phyloP scores from a whole-genome alignment of 805 yeast species.

The Wickerhamomyces tratensis region DNA sequence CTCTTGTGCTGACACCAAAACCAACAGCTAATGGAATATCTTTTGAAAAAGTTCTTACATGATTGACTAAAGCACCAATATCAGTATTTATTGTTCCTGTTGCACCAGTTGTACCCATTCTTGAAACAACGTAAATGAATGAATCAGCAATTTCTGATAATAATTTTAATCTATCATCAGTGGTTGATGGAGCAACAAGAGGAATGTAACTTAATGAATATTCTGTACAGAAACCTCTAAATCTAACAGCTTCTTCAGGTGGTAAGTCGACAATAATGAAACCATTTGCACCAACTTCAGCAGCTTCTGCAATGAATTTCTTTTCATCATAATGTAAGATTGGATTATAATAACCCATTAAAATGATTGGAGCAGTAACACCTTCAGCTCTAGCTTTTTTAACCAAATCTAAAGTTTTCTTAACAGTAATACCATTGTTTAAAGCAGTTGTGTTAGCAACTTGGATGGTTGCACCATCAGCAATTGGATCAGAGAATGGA shows the following conservation, averaged over 20 bases:
- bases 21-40: constrained; percentile 90
- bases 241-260: constrained; percentile 91
- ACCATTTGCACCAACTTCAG: constrained; percentile 88
- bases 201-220: constrained; percentile 82
- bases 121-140: constrained; percentile 90
- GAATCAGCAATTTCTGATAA: constrained; percentile 87
- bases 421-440: constrained; percentile 70
- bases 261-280: constrained; percentile 93
- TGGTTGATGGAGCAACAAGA: constrained; percentile 92
- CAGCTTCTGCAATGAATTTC: constrained; percentile 67
- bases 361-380: constrained; percentile 76
- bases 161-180: constrained; percentile 75
- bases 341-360: constrained; percentile 99
- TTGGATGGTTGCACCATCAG: constrained; percentile 97
- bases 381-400: constrained; percentile 71
- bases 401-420: constrained; percentile 61
- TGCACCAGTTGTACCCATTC: constrained; percentile 98
- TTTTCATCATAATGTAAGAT: constrained; percentile 84
- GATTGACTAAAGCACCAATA: constrained; percentile 56
- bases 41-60: constrained; percentile 69
- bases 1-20: constrained; percentile 92
- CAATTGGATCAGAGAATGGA: constrained; percentile 97
- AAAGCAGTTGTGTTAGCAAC: constrained; percentile 77
- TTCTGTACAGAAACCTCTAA: constrained; percentile 61
- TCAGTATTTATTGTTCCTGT: constrained; percentile 51